Base-by-base conservation (phyloP, 2,329 filamentous ascomycete species). In the Microdochium trichocladiopsis region DNA sequence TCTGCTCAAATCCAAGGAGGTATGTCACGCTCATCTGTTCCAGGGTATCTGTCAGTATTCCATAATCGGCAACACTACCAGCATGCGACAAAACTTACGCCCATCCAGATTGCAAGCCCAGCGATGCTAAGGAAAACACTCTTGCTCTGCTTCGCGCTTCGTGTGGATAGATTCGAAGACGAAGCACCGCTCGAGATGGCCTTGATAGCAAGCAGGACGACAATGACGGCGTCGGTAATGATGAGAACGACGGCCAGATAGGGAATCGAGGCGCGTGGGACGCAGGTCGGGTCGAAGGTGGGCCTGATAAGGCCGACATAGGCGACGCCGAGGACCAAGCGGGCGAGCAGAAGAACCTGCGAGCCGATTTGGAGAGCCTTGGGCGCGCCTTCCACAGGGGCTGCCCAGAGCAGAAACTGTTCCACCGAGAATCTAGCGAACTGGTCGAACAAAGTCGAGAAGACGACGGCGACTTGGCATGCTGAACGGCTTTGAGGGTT, bases 371-470 rank as follows among this genome's bases (percentile, higher is more conserved):
- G 69, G 8, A 63, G 57, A 2, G 56, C 49, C 28, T 71, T 67
- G 28, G 67, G 65, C 57, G 62, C 65, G n/a, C 63, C 59, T 28
- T 68, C 67, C 21, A 63, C 66, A 58, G 71, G 74, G 53, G 77
- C 68, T 4, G 69, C 70, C 77, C 78, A 82, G 45, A 80, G 57
- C 4, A 83, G 61, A 52, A 75, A 78, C 61, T 83, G 79, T 57
- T 81, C 73, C 52, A 81, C 63, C 33, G 75, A 70, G 49, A 78
- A 66, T 49, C 81, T 73, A 18, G 75, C 76, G 23, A 83, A 61
- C 61, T 84, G 80, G 57, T 84, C 81, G 63, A 83, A 81, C 23
- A 74, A 58, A 9, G 78, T 72, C 48, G 76, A 73, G 58, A 83
- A 76, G 31, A 74, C 69, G 47, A 81, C 68, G 52, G 73, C 70